A percentile compares a stretch with the other conserved stretches of the same genome.
These are phyloP conservation scores for Ligustrum vulgare DNA, from an alignment of 257 asterid species.

Conservation along the genomic window DNA sequence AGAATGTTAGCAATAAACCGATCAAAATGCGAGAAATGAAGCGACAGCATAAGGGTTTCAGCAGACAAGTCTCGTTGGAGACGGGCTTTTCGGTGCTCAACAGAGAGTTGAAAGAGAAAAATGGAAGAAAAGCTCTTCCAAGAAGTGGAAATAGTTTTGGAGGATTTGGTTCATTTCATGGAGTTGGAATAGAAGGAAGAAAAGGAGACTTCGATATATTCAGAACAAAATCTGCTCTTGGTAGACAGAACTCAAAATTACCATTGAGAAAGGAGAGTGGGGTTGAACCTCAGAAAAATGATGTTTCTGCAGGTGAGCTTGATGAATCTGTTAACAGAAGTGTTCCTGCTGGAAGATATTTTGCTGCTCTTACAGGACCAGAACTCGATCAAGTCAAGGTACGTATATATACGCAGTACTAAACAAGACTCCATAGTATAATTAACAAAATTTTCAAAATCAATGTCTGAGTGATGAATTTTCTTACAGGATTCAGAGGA, in stretches of 20 bases:
- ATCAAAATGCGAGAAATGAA: conserved; percentile 35
- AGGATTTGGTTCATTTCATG: conserved; percentile 51
- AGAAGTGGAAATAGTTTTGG: conserved; percentile 84
- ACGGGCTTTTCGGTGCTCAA: conserved; percentile 73
- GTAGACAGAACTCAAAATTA: conserved; percentile 58
- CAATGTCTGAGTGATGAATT: background rate
- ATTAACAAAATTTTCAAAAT: background rate
- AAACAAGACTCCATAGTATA: background rate
- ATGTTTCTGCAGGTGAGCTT: conserved; percentile 21
- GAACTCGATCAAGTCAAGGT: conserved; percentile 97
- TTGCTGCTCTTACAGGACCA: conserved; percentile 92
- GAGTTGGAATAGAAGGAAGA: conserved; percentile 33
- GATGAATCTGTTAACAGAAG: conserved; percentile 47
- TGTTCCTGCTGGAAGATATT: conserved; percentile 98
- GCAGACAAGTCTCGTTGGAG: conserved; percentile 82
- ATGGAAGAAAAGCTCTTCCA: conserved; percentile 39
- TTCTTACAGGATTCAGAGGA: conserved; percentile 73
- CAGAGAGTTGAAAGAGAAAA: conserved; percentile 37
- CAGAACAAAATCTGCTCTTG: conserved; percentile 63
- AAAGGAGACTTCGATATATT: conserved; percentile 68
- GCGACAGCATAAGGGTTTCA: conserved; percentile 38
- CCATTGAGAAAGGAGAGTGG: conserved; percentile 55
- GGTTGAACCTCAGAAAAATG: conserved; percentile 35
- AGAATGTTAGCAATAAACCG: conserved; percentile 17
- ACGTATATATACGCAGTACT: background rate